These are phyloP conservation scores for Recurvomyces mirabilis DNA, from an alignment of 495 filamentous ascomycete species.

Conservation along the genomic window DNA sequence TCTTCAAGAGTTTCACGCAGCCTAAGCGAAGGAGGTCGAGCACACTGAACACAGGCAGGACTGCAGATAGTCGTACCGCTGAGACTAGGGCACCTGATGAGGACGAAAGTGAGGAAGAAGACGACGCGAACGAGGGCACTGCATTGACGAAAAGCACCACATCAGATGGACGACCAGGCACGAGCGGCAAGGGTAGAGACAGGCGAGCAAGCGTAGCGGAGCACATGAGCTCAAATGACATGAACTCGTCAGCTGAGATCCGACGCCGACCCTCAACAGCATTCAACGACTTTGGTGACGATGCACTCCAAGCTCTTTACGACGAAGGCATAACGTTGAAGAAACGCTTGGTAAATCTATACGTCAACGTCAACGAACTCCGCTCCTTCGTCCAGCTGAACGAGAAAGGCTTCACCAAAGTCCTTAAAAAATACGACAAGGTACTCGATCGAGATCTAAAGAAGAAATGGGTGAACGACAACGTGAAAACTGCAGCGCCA, in stretches of 20 bases:
- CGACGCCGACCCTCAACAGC: slow-evolving; percentile 44
- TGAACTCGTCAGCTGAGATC: slow-evolving; percentile 46
- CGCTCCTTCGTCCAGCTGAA: slow-evolving; percentile 95
- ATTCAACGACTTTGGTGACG: slow-evolving; percentile 66
- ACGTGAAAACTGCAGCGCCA: slow-evolving; percentile 60
- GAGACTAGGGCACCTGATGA: slow-evolving; percentile 25
- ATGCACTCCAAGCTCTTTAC: slow-evolving; percentile 54
- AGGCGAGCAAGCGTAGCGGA: background rate
- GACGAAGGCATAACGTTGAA: slow-evolving; percentile 79
- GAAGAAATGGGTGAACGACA: slow-evolving; percentile 57
- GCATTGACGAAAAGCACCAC: slow-evolving; percentile 37
- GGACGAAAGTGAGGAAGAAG: slow-evolving; percentile 55
- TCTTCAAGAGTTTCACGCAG: slow-evolving; percentile 35
- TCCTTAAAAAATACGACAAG: slow-evolving; percentile 98
- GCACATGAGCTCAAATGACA: slow-evolving; percentile 20
- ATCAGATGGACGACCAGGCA: slow-evolving; percentile 20
- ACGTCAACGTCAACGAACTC: slow-evolving; percentile 89
- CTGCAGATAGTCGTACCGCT: slow-evolving; percentile 29
- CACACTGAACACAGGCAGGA: slow-evolving; percentile 33
- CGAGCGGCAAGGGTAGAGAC: background rate
- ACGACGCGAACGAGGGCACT: slow-evolving; percentile 53
- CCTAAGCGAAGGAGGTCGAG: slow-evolving; percentile 37
- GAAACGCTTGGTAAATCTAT: slow-evolving; percentile 74
- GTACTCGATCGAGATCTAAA: slow-evolving; percentile 73
- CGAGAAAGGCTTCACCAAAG: slow-evolving; percentile 89